phyloP scores from a whole-genome alignment of 495 filamentous ascomycete genomes.

The Penicillium arizonense region DNA sequence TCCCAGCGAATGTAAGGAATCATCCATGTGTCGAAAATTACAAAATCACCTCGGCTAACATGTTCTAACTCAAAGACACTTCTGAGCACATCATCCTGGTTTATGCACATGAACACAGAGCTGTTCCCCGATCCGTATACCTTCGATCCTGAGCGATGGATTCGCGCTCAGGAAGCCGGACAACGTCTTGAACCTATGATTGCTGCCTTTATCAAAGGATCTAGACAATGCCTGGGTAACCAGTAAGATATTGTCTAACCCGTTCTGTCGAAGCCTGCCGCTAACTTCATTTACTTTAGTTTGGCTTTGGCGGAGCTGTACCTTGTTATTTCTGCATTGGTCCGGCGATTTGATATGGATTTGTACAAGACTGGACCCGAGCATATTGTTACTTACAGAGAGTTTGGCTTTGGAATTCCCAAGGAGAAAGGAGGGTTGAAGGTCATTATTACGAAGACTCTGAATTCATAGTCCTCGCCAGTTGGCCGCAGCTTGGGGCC shows the following conservation, averaged over 20 bases:
- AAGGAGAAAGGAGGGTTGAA: no score
- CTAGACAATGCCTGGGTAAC: not conserved
- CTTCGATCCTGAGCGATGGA: slow-evolving; percentile 49
- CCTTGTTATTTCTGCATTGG: not conserved
- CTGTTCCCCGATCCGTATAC: slow-evolving; percentile 36
- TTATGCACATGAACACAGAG: slow-evolving; percentile 37
- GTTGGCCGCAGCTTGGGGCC: no score
- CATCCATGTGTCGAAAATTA: not conserved
- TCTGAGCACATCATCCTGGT: slow-evolving; percentile 23
- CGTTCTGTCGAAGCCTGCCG: no score
- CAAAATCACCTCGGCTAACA: not conserved
- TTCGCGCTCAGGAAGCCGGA: slow-evolving; percentile 23
- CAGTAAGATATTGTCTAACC: not conserved
- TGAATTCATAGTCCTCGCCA: no score
- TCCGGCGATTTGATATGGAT: slow-evolving; percentile 6
- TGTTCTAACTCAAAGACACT: slow-evolving; percentile 2
- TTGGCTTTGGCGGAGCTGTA: slow-evolving; percentile 6
- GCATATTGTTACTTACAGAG: no score
- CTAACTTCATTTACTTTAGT: not conserved
- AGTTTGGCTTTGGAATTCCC: no score
- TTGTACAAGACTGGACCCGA: slow-evolving; percentile 3
- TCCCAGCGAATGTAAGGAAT: slow-evolving; percentile 22
- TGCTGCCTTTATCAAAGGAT: not conserved
- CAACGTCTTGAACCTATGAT: not conserved
- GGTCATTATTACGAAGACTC: no score